Percentiles rank a stretch among this genome's conserved stretches.
Conservation (phyloP, 768 basidiomycete species). For the Tulasnella sp. region DNA sequence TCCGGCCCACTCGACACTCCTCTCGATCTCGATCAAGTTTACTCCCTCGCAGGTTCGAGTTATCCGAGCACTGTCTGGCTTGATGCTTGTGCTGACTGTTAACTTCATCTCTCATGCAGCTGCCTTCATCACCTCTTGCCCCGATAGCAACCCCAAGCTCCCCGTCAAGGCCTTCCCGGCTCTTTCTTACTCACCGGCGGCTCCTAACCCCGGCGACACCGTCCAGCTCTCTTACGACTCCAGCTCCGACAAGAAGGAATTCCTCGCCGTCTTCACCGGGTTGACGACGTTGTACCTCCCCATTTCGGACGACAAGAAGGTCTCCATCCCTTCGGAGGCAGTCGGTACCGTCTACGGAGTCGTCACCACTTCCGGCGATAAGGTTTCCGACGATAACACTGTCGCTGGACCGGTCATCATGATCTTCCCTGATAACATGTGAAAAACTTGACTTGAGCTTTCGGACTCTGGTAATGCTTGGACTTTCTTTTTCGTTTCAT, state of each 20-base stretch:
- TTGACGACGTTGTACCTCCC: constrained; percentile 33
- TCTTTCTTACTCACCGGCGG: constrained; percentile 25
- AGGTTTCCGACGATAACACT: constrained; percentile 35
- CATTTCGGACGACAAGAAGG: constrained; percentile 23
- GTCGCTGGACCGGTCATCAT: constrained; percentile 38
- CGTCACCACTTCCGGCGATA: constrained; percentile 31
- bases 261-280: neutral
- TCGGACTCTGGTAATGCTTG: no score
- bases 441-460: no score
- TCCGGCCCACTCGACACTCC: constrained; percentile 45
- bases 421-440: constrained; percentile 5
- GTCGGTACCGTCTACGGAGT: constrained; percentile 43
- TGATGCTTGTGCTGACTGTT: neutral
- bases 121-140: constrained; percentile 43
- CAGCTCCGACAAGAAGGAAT: constrained; percentile 3
- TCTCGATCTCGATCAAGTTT: constrained; percentile 34
- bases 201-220: constrained; percentile 21
- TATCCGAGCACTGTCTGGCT: neutral
- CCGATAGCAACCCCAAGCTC: constrained; percentile 37
- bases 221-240: constrained; percentile 22
- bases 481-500: no score
- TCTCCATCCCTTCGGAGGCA: constrained; percentile 33
- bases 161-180: constrained; percentile 43
- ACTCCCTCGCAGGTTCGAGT: constrained; percentile 33
- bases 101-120: constrained; percentile 15